Evolutionary conservation across 495 filamentous ascomycete genomes (phyloP), one percentile per base, ranked within the genome.

Genomic region (Neohortaea acidophila): DNA sequence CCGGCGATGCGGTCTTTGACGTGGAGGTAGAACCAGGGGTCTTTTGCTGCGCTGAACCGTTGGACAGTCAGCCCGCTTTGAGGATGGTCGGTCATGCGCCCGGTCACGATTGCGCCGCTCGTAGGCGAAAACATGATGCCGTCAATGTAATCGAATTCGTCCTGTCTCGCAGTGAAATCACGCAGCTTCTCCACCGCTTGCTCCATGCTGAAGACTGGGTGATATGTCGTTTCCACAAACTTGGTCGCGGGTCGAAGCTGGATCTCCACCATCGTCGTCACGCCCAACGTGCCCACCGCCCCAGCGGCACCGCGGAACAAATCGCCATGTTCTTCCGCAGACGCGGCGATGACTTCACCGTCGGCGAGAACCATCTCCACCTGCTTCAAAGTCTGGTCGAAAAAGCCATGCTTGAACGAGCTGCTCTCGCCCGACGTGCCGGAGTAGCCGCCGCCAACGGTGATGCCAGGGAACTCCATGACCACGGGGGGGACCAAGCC

Each of bases 1-100:
- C 46, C 45, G 2, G 14, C 3, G 21, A 55, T 34, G 2, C 8
- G 26, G 2, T 49, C 34, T 35, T 41, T 25, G 12, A 58, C 69
- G 41, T 75, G 69, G 1, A 73, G 56, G 31, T 73, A 74, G 51
- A 68, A 75, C 72, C 72, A 77, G 4, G 70, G 65, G 43, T 75
- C 72, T 15, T 50, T 54, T 0, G 67, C 36, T 2, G 51, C 47
- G 48, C 60, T 67, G 53, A 77, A 75, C 2, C 43, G 46, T 37
- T 59, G 58, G 4, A 61, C 25, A 7, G 36, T 43, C 0, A 45
- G 20, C 12, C 24, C 30, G 12, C 30, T 21, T 0, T 45, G 26
- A 0, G 32, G 43, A 2, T 36, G 39, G 31, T 68, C 54, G 13
- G 57, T 59, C 38, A 71, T 44, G 6, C 58, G 53, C 20, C 71